Percentiles rank a stretch among this genome's conserved stretches.
Evolutionary conservation across 2,329 filamentous ascomycete genomes (phyloP).

Genomic region (Stagonosporopsis tanaceti): DNA sequence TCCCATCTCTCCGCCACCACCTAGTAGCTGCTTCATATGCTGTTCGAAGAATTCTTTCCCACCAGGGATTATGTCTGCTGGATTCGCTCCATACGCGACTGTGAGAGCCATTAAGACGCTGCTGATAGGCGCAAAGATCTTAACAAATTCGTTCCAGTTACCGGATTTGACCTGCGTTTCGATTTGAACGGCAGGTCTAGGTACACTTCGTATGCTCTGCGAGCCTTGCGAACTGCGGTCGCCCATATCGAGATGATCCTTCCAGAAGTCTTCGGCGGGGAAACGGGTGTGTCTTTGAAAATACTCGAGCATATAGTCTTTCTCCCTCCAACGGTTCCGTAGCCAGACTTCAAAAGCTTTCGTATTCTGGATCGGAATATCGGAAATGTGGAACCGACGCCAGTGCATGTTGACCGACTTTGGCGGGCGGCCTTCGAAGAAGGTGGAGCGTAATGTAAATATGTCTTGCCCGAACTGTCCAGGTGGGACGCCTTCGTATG

Average conservation of each 20-base stretch:
- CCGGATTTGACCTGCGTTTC: constrained; percentile 59
- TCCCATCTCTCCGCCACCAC: constrained; percentile 43
- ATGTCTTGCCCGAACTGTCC: constrained; percentile 85
- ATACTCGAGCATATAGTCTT: constrained; percentile 86
- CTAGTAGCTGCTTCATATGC: constrained; percentile 43
- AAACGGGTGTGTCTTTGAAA: constrained; percentile 79
- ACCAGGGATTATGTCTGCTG: constrained; percentile 46
- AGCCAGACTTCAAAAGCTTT: constrained; percentile 86
- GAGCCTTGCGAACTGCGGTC: constrained; percentile 43
- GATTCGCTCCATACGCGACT: constrained; percentile 53
- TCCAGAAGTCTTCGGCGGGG: constrained; percentile 68
- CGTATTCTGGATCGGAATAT: constrained; percentile 80
- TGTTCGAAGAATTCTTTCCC: constrained; percentile 47
- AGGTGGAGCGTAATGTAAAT: constrained; percentile 86
- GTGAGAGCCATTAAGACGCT: constrained; percentile 59
- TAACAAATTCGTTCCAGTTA: constrained; percentile 61
- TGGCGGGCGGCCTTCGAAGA: constrained; percentile 85
- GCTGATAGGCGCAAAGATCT: constrained; percentile 61
- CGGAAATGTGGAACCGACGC: constrained; percentile 80
- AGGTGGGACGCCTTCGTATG: constrained; percentile 85
- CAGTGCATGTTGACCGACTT: constrained; percentile 98
- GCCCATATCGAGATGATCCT: constrained; percentile 50
- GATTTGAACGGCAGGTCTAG: constrained; percentile 53
- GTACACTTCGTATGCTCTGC: constrained; percentile 45
- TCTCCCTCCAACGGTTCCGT: constrained; percentile 86